Base-by-base conservation (phyloP, 495 filamentous ascomycete species). In the Usnea hakonensis region DNA sequence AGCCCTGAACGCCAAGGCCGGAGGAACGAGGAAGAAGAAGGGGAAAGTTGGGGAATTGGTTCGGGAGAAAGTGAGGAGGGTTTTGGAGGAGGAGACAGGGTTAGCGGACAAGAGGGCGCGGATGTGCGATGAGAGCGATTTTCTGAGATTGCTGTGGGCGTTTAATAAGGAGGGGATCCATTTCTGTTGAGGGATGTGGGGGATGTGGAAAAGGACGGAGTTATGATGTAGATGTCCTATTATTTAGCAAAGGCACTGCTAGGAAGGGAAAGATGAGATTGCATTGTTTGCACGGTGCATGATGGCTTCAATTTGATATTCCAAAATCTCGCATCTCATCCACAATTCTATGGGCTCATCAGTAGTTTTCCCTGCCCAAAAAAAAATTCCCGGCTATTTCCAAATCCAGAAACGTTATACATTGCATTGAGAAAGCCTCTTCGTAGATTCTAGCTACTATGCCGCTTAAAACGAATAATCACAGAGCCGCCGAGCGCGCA, bases 161-260 rank as follows among this genome's bases (percentile, higher is more conserved):
- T 92, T 96, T 74, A 95, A 96, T 72, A 82, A 90, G 61, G 90
- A 96, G 70, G 90, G 90, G 19, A 93, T 96, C 64, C 92, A 96
- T 77, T 97, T 97, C 77, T 89, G 84, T 58, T 95, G 76, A 83
- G 23, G 8, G 6, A 19, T 33, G 35, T 17, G 4, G 50, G 28
- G 19, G 35, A 14, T 28, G 11, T 17, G 7, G 14, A 40, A 57
- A 11, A 32, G 55, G 2, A 41, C 14, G 38, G 17, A 8, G 19
- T 9, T 7, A 23, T 23, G 26, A 50, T 50, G 46, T 7, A 30
- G 26, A 13, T 8, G 17, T 40, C 17, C 14, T 38, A 10, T 26
- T 8, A 28, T n/a, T 19, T 28, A 52, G 55, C 62, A 41, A n/a
- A 53, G 62, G 62, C 56, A 56, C 36, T 41, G 21, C 7, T 11